A percentile compares a stretch with the other conserved stretches of the same genome.
These are phyloP conservation scores for Saccharomycopsis sp. DNA, from an alignment of 805 yeast species.

Conservation along the genomic window DNA sequence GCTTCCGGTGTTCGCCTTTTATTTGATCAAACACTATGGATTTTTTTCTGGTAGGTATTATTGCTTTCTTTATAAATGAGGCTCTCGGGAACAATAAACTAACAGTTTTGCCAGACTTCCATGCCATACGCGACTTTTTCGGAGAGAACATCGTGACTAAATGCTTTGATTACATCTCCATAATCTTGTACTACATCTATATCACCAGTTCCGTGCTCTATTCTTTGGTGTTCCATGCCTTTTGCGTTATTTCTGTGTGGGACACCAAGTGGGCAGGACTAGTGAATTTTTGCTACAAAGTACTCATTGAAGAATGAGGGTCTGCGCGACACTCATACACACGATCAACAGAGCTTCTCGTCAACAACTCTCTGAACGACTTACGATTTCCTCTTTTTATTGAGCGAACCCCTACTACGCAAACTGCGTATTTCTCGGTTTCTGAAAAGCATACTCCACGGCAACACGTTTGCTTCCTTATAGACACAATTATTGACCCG, in stretches of 20 bases:
- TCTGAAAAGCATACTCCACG: no score
- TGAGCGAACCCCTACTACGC: no score
- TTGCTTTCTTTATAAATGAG: no score
- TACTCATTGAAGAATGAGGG: background rate
- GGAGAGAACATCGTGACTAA: background rate
- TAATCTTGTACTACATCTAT: background rate
- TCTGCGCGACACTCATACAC: background rate
- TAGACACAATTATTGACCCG: no score
- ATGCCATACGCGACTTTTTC: background rate
- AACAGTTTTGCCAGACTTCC: background rate
- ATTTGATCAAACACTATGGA: constrained; percentile 1
- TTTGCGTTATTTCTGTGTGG: background rate
- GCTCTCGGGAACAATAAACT: background rate
- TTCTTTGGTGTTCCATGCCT: background rate
- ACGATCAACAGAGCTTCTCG: background rate
- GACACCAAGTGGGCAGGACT: background rate
- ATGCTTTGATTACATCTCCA: background rate
- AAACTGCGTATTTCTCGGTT: no score
- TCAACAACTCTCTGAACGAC: background rate
- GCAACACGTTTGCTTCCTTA: no score
- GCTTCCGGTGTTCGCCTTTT: constrained; percentile 8
- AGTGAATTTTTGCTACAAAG: background rate
- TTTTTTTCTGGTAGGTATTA: constrained; percentile 1
- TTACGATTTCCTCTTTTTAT: background rate
- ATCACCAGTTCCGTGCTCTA: background rate